Evolutionary conservation across 2,329 filamentous ascomycete genomes (phyloP), one percentile per base, ranked within the genome.

Genomic region (Fusarium dimerum): DNA sequence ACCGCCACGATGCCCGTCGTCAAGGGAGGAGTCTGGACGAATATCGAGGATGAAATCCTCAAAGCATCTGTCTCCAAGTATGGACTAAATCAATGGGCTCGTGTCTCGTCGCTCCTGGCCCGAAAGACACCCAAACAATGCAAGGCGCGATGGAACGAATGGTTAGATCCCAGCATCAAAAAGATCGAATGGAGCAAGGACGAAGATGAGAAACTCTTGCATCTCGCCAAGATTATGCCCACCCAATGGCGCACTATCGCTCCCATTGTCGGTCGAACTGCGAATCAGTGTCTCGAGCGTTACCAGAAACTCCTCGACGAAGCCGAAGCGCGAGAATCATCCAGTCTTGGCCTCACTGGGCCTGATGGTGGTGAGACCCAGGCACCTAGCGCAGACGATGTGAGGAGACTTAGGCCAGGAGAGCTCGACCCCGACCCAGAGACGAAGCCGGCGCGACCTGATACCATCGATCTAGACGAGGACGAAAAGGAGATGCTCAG

Each of bases 401-500:
- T 97, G 48, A 84, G 94, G 67, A 86, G 86, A 62, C 74, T 99
- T 70, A 86, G 90, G 62, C 93, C 94, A 6, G 94, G 94, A 62
- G 94, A 99, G 76, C 83, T 97, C 55, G 94, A 99, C 65, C 92
- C 93, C n/a, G 93, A 97, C 66, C 92, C 94, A 10, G 94, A 99
- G 74, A 94, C 89, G 63, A 97, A 97, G 72, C 94, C 94, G 50
- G 94, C 94, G 36, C 83, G 92, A 54, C 94, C 94, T 39, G 94
- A 99, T 72, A 97, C 94, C 6, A 94, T 99, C 69, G 94, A 99
- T 73, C 85, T 99, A 66, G 94, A 99, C 69, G 94, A 99, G 71
- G 94, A 99, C 69, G 94, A 99, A 74, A 97, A 99, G 78, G 94
- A 99, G 74, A 99, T 99, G 94, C 75, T 99, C 67, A 97, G 92